Conservation (phyloP, 2,329 filamentous ascomycete species). For the Aspergillus thermomutatus region DNA sequence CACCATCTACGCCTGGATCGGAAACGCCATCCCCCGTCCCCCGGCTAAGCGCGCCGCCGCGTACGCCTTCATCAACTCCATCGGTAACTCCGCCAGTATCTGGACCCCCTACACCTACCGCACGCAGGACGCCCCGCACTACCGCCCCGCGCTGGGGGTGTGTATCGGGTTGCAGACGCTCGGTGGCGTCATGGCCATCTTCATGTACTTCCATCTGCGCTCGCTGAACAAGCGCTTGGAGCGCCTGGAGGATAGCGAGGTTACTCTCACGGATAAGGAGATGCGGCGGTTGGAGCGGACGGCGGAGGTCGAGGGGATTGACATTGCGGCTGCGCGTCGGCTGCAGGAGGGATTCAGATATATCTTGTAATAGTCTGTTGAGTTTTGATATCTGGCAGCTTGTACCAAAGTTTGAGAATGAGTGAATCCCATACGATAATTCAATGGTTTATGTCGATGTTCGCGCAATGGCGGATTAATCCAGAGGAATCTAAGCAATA, state of each 20-base stretch:
- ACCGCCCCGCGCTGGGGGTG: constrained; percentile 41
- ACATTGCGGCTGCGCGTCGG: constrained; percentile 47
- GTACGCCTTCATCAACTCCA: constrained; percentile 54
- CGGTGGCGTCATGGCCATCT: constrained; percentile 31
- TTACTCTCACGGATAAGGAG: constrained; percentile 46
- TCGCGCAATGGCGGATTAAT: no score
- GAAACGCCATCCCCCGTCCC: constrained; percentile 49
- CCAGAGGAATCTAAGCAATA: no score
- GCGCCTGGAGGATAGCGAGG: constrained; percentile 49
- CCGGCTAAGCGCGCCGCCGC: constrained; percentile 55
- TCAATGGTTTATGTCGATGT: no score
- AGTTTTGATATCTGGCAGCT: not conserved
- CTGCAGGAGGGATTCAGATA: constrained; percentile 57
- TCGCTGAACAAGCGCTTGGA: constrained; percentile 51
- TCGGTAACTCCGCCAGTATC: constrained; percentile 53
- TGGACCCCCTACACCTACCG: constrained; percentile 52
- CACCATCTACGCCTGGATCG: constrained; percentile 50
- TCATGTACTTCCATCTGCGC: constrained; percentile 39
- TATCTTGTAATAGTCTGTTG: constrained; percentile 18
- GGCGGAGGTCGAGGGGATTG: constrained; percentile 51
- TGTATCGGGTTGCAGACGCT: constrained; percentile 41
- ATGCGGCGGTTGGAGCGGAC: constrained; percentile 47
- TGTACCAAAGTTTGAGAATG: not conserved
- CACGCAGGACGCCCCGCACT: constrained; percentile 37
- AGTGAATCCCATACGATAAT: not conserved